Evolutionary conservation across 2,329 filamentous ascomycete species (phyloP).

Genomic region (Sporothrix euskadiensis): DNA sequence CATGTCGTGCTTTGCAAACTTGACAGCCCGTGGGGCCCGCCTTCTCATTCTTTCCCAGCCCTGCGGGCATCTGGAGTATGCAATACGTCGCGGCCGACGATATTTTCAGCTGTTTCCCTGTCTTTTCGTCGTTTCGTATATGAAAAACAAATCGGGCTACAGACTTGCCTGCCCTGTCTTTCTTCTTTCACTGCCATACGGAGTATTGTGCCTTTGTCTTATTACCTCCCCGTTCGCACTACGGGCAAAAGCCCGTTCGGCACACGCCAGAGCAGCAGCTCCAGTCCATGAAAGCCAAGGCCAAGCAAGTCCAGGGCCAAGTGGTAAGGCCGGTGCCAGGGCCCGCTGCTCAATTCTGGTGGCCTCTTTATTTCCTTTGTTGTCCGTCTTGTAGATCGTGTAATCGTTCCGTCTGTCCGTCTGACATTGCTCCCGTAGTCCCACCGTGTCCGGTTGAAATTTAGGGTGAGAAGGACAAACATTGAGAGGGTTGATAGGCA

Average conservation of each 20-base stretch:
- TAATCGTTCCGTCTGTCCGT: background rate
- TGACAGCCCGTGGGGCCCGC: background rate
- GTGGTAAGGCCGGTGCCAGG: background rate
- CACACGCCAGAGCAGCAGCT: background rate
- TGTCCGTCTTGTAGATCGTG: too few relatives aligned
- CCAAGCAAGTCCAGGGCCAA: background rate
- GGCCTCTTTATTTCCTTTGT: background rate
- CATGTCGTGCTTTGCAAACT: background rate
- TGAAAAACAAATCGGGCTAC: background rate
- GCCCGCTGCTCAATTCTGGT: background rate
- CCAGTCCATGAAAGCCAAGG: background rate
- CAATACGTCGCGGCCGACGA: background rate
- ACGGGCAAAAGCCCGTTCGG: constrained; percentile 3
- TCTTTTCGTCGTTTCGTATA: background rate
- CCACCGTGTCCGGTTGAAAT: background rate
- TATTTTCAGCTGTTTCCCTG: background rate
- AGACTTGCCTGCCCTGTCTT: background rate
- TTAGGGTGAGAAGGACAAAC: background rate
- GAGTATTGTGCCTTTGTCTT: too few relatives aligned
- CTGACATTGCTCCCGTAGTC: background rate
- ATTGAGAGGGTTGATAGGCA: background rate
- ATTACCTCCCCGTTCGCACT: background rate
- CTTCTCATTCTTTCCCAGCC: background rate
- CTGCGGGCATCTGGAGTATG: background rate
- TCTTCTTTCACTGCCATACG: background rate